A percentile compares a stretch with the other conserved stretches of the same genome.
phyloP scores from a whole-genome alignment of 139 green algal species.

The Picochlorum sp. region DNA sequence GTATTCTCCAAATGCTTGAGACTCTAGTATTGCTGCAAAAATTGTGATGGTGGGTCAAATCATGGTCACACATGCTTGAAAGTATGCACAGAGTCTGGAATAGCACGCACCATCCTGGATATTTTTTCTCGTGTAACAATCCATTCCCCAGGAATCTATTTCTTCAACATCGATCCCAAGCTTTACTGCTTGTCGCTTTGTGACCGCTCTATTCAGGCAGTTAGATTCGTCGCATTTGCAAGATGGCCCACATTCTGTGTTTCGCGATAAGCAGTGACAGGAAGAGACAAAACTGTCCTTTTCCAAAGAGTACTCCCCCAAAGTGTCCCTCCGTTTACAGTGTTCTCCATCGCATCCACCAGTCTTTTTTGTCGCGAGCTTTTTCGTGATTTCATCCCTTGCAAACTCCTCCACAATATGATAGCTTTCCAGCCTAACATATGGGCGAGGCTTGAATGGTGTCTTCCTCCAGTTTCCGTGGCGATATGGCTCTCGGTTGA shows the following conservation, averaged over 20 bases:
- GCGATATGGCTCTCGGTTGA: slow-evolving; percentile 50
- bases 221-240: slow-evolving; percentile 24
- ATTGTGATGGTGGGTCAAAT: background rate
- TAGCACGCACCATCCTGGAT: slow-evolving; percentile 43
- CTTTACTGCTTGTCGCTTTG: slow-evolving; percentile 22
- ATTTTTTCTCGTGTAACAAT: slow-evolving; percentile 76
- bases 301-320: slow-evolving; percentile 36
- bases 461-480: slow-evolving; percentile 50
- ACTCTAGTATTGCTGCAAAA: slow-evolving; percentile 29
- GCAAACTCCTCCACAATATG: slow-evolving; percentile 35
- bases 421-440: slow-evolving; percentile 44
- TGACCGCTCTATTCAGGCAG: slow-evolving; percentile 42
- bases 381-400: slow-evolving; percentile 37
- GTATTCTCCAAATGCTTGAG: slow-evolving; percentile 34
- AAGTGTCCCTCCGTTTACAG: slow-evolving; percentile 29
- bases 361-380: slow-evolving; percentile 50
- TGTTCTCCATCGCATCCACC: slow-evolving; percentile 39
- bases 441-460: slow-evolving; percentile 40
- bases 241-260: slow-evolving; percentile 44
- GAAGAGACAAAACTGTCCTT: slow-evolving; percentile 31
- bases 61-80: slow-evolving; percentile 1
- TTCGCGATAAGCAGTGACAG: slow-evolving; percentile 41
- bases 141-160: slow-evolving; percentile 73
- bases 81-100: slow-evolving; percentile 14
- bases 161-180: slow-evolving; percentile 56